phyloP scores from a whole-genome alignment of 345 rosid species.

The Rhodamnia argentea region DNA sequence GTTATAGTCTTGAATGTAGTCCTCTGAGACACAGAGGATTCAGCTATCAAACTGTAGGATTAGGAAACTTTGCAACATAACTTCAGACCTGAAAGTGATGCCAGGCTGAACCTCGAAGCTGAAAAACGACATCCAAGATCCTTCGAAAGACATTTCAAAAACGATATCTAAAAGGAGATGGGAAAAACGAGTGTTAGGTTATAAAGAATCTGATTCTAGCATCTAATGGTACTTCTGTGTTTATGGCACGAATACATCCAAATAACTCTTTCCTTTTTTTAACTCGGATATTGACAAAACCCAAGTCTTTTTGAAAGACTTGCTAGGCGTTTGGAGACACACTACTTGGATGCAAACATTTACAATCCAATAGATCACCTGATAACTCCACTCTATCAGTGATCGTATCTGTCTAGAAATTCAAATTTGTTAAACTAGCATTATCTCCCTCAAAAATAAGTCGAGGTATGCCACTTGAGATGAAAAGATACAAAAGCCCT shows the following conservation, averaged over 20 bases:
- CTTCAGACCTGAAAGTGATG: neutral
- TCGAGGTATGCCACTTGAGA: neutral
- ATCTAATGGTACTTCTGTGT: neutral
- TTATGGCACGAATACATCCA: neutral
- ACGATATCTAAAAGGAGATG: neutral
- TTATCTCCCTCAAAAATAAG: fast-evolving
- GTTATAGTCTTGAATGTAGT: neutral
- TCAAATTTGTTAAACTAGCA: neutral
- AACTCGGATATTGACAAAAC: neutral
- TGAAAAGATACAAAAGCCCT: neutral
- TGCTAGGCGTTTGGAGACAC: neutral
- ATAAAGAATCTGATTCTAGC: neutral
- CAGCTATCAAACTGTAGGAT: neutral
- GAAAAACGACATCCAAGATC: neutral
- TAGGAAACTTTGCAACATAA: neutral
- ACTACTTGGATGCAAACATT: neutral
- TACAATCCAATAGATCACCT: neutral
- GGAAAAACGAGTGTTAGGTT: neutral
- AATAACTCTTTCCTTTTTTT: neutral
- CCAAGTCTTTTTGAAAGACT: neutral
- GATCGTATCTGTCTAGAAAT: neutral
- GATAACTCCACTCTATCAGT: neutral
- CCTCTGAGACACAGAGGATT: neutral
- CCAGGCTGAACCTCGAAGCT: neutral
- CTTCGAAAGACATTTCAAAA: neutral